Base-by-base conservation (phyloP, 1,139 yeast genomes). In the Hyphopichia fennica region DNA sequence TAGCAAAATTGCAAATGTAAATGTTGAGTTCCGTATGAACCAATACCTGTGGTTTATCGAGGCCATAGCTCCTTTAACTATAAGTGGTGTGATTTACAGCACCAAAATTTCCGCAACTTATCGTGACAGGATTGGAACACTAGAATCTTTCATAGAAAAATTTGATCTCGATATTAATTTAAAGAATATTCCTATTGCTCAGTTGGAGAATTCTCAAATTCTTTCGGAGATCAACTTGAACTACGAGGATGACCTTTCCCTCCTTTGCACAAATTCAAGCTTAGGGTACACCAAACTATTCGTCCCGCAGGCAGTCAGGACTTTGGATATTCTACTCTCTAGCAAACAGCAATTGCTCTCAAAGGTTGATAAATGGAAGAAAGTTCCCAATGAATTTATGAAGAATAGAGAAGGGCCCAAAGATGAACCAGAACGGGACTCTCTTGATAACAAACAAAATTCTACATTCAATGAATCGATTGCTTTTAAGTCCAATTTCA, bases 201-300 rank as follows among this genome's bases (percentile, higher is more conserved):
- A 67, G 34, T 35, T 67, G 1, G 69, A 68, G 41, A 60, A 62
- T 37, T 65, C 73, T 3, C 65, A 67, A 13, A 47, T 67, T 29
- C 47, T 49, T 15, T 54, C 61, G 10, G 48, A 48, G 10, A 38
- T 60, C n/a, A 58, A 57, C 33, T 29, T 62, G 15, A 41, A 46
- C 2, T 43, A 48, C 2, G 28, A 44, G 4, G 51, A 46, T 1
- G 59, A 53, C 2, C 39, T 54, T 13, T 42, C 47, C 30, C 52
- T 67, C 32, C 40, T 62, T 1, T 45, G 52, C 0, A 43, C 58
- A 0, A 54, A 53, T 9, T 45, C 60, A 3, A 57, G 60, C n/a
- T 45, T 66, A 22, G 75, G 74, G 1, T 67, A 62, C 43, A 57
- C 71, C 6, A 69, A 71, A 43, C 43, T 67, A 4, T 56, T 57